These are phyloP conservation scores for Dendrothele bispora DNA, from an alignment of 768 basidiomycete genomes.

Conservation along the genomic window DNA sequence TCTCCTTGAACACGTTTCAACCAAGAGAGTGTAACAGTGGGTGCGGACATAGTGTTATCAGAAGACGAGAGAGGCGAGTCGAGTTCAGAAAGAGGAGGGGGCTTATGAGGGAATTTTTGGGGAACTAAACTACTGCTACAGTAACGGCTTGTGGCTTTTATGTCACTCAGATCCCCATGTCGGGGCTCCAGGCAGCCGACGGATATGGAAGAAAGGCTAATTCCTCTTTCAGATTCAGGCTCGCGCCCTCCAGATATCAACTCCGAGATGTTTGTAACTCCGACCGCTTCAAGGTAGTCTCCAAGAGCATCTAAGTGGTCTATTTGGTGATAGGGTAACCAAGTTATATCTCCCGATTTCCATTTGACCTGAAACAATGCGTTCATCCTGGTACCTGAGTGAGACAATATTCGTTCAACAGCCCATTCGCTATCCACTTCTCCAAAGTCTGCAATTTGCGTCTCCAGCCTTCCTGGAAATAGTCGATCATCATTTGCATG, in stretches of 20 bases:
- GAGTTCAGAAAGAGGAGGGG: no score
- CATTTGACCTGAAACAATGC: constrained; percentile 24
- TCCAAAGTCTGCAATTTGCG: constrained; percentile 17
- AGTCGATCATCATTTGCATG: constrained; percentile 22
- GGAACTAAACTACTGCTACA: no score
- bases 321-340: constrained; percentile 23
- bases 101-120: no score
- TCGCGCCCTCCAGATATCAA: neutral
- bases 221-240: no score
- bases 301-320: constrained; percentile 17
- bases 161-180: no score
- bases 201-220: no score
- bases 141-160: no score
- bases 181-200: no score
- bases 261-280: constrained; percentile 10
- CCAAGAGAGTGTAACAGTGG: no score
- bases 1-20: no score
- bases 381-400: constrained; percentile 19
- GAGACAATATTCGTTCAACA: constrained; percentile 21
- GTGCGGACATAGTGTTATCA: no score
- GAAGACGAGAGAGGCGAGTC: no score
- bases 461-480: constrained; percentile 25
- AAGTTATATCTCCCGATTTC: constrained; percentile 25
- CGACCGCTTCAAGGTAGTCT: constrained; percentile 26
- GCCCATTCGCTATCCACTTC: constrained; percentile 19